Base-by-base conservation (phyloP, 1,139 yeast genomes). In the Geotrichum aggregatum region DNA sequence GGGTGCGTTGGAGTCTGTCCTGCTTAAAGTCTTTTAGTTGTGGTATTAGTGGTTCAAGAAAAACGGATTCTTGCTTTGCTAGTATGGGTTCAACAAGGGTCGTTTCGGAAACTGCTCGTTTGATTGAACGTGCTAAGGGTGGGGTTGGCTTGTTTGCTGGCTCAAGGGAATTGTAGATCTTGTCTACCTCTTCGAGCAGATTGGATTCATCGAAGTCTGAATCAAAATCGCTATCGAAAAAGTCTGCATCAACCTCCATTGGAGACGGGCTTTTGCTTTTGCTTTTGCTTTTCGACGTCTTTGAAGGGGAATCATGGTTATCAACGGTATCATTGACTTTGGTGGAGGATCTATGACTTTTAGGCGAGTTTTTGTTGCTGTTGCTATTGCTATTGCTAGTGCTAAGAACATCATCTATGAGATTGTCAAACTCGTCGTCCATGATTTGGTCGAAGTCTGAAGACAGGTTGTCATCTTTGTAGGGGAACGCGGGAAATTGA, bases 1-100 rank as follows among this genome's bases (percentile, higher is more conserved):
- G 43, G 7, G 52, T 33, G 24, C 52, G 26, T 22, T 50, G 49
- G 22, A 44, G 14, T 22, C 35, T 28, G 13, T 33, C 38, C 3
- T 16, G 18, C 4, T 36, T 42, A 30, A 50, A 50, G 24, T 50
- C 53, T n/a, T 44, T 34, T n/a, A 34, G 14, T 3, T 13, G 14
- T 13, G 36, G 36, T 16, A 7, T 10, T 3, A n/a, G n/a, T 16
- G 14, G 19, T n/a, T 34, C 19, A 4, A n/a, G 8, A 7, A n/a
- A n/a, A n/a, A 7, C 8, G 11, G 14, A n/a, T 34, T 34, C 18
- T 34, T 34, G 6, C 10, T 22, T 10, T 24, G 11, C 33, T n/a
- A 11, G 19, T 24, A 13, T n/a, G 2, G 33, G 45, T 7, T 42
- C 45, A 10, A 42, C 33, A 14, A 42, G 18, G 3, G 45, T 42